These are phyloP conservation scores for Monilinia aucupariae DNA, from an alignment of 2,329 filamentous ascomycete genomes.

Conservation along the genomic window DNA sequence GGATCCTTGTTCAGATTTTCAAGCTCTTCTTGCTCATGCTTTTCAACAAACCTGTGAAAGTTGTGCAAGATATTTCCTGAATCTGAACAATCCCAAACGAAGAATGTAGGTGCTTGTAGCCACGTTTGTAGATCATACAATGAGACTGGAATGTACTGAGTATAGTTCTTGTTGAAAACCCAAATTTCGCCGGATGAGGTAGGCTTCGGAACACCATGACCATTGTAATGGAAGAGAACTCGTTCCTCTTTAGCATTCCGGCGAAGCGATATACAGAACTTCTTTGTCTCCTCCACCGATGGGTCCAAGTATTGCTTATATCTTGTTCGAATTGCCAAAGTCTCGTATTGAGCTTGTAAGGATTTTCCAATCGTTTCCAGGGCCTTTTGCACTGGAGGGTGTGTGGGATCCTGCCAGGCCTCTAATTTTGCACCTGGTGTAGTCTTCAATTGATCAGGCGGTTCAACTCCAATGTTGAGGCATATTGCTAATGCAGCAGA, in stretches of 20 bases:
- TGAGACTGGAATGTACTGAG: conserved; percentile 95
- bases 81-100: conserved; percentile 96
- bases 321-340: conserved; percentile 85
- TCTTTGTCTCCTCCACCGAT: conserved; percentile 94
- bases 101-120: conserved; percentile 91
- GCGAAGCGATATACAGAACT: conserved; percentile 85
- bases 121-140: conserved; percentile 92
- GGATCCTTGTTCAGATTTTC: conserved; percentile 73
- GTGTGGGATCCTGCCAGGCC: conserved; percentile 91
- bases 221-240: conserved; percentile 97
- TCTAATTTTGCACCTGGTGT: conserved; percentile 89
- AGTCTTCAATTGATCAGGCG: conserved; percentile 93
- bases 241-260: conserved; percentile 93
- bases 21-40: conserved; percentile 84
- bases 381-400: conserved; percentile 73
- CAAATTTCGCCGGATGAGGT: conserved; percentile 95
- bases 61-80: conserved; percentile 93
- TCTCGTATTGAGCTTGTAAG: conserved; percentile 94
- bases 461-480: conserved; percentile 94
- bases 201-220: conserved; percentile 92
- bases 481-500: conserved; percentile 92
- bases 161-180: conserved; percentile 99
- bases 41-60: conserved; percentile 90
- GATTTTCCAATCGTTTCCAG: conserved; percentile 94
- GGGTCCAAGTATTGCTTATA: conserved; percentile 97